phyloP scores from a whole-genome alignment of 306 rosid genomes.

The Cyamopsis tetragonoloba region DNA sequence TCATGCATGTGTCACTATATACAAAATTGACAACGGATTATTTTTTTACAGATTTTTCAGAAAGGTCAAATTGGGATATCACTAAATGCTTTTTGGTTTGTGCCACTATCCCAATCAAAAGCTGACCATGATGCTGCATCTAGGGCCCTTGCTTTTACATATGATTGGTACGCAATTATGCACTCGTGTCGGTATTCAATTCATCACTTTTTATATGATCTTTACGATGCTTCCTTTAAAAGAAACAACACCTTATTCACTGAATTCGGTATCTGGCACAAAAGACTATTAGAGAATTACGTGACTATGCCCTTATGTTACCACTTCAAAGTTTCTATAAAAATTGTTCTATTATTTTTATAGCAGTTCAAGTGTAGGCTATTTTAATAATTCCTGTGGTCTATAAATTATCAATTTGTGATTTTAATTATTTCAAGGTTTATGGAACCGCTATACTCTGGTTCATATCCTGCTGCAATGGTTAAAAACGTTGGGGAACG shows the following conservation, averaged over 20 bases:
- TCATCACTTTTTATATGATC: too few relatives aligned
- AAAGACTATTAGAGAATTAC: too few relatives aligned
- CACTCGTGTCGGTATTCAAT: too few relatives aligned
- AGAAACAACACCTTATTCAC: too few relatives aligned
- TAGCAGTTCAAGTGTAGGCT: background rate
- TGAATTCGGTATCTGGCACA: too few relatives aligned
- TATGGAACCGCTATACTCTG: conserved; percentile 33
- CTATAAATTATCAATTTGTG: too few relatives aligned
- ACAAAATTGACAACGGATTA: background rate
- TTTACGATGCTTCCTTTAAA: too few relatives aligned
- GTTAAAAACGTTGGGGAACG: conserved; percentile 20
- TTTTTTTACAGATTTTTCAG: conserved; percentile 24
- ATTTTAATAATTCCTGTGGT: too few relatives aligned
- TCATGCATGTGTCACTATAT: background rate
- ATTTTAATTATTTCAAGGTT: conserved; percentile 17
- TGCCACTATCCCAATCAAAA: conserved; percentile 23
- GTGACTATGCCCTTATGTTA: too few relatives aligned
- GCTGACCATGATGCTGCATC: conserved; percentile 29
- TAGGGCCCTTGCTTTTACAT: conserved; percentile 24
- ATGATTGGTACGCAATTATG: conserved; percentile 44
- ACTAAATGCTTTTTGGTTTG: conserved; percentile 22
- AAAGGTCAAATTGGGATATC: conserved; percentile 42
- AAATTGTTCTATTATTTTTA: background rate
- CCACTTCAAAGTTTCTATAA: background rate
- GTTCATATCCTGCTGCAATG: conserved; percentile 37